These are phyloP conservation scores for Pseudogymnoascus sp. DNA, from an alignment of 2,329 filamentous ascomycete genomes.

Conservation along the genomic window DNA sequence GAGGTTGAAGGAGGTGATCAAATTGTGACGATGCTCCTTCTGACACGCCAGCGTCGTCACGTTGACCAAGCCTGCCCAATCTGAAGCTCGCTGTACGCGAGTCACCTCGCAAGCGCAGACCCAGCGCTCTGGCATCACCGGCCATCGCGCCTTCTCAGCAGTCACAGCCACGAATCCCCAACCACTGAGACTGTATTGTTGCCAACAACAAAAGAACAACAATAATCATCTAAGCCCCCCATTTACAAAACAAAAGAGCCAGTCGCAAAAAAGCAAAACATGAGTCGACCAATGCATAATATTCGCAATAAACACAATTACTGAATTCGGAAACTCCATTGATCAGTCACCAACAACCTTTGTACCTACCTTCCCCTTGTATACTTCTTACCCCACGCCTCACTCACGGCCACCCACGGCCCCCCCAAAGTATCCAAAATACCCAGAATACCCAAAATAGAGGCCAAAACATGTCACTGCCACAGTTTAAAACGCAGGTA, in stretches of 20 bases:
- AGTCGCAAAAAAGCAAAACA: background rate
- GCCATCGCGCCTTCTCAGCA: background rate
- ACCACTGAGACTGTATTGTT: background rate
- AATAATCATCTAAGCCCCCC: background rate
- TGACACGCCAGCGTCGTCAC: background rate
- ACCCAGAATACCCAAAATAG: too few relatives aligned
- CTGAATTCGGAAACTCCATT: background rate
- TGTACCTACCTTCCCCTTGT: background rate
- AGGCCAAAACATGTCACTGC: background rate
- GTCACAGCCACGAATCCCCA: background rate
- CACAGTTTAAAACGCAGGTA: background rate
- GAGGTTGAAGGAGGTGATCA: background rate
- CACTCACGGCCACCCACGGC: background rate
- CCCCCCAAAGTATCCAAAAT: too few relatives aligned
- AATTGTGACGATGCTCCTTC: background rate
- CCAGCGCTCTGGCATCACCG: background rate
- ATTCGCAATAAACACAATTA: slow-evolving; percentile 1
- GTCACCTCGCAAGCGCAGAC: background rate
- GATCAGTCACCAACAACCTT: background rate
- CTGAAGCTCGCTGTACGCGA: background rate
- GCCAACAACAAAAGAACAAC: background rate
- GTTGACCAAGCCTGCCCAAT: background rate
- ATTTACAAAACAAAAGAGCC: background rate
- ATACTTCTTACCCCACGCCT: background rate
- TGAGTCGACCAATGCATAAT: background rate